Conservation (phyloP, 225 moss, liverwort and hornwort species). For the Bryum argenteum region DNA sequence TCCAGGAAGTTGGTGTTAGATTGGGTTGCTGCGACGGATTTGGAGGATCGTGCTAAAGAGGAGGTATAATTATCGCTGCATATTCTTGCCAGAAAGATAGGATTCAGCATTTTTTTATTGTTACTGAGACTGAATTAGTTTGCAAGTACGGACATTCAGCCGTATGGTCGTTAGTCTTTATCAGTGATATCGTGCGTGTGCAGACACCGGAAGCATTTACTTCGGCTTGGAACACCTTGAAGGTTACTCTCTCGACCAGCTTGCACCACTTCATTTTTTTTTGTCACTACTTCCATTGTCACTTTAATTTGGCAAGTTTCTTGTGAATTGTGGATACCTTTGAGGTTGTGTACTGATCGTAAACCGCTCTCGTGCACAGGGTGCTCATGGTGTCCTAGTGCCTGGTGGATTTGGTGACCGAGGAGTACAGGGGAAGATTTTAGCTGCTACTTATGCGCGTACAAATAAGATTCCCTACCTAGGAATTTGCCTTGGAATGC, state of each 20-base stretch:
- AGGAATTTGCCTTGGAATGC: constrained; percentile 84
- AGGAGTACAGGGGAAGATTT: constrained; percentile 75
- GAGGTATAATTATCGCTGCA: constrained; percentile 43
- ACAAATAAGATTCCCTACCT: constrained; percentile 65
- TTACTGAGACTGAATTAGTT: not conserved
- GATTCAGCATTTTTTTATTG: not conserved
- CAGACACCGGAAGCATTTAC: constrained; percentile 66
- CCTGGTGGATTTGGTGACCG: constrained; percentile 88
- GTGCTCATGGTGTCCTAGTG: constrained; percentile 69
- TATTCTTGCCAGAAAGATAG: not conserved
- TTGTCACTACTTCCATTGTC: not conserved
- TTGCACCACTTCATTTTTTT: constrained; percentile 1
- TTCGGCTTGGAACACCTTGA: constrained; percentile 65
- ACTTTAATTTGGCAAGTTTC: not conserved
- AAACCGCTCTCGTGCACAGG: constrained; percentile 36
- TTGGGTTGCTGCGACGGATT: constrained; percentile 89
- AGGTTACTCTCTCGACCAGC: constrained; percentile 43
- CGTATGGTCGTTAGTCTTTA: constrained; percentile 6
- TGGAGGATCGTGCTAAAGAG: constrained; percentile 69
- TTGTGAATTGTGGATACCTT: not conserved
- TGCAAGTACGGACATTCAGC: not conserved
- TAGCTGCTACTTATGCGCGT: constrained; percentile 78
- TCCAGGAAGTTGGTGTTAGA: constrained; percentile 82
- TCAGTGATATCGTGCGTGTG: constrained; percentile 14
- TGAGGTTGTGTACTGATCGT: not conserved